Conservation (phyloP, 345 rosid genomes). For the Eucalyptus microcorys region DNA sequence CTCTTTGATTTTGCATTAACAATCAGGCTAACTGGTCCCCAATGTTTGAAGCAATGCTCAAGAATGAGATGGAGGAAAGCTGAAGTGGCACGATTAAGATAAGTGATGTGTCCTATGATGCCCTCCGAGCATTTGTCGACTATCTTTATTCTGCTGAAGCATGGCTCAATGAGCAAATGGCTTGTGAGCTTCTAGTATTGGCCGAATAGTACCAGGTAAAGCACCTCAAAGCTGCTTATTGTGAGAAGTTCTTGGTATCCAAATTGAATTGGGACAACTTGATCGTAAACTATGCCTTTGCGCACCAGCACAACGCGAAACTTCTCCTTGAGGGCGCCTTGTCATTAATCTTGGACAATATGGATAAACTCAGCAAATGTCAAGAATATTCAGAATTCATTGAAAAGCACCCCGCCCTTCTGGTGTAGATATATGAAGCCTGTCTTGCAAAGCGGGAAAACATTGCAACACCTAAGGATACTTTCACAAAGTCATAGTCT, state of each 20-base stretch:
- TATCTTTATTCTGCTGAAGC: conserved; percentile 59
- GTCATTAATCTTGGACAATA: conserved; percentile 54
- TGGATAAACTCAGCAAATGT: conserved; percentile 64
- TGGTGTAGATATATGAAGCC: conserved; percentile 73
- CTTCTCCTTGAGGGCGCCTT: conserved; percentile 54
- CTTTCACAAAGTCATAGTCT: neutral
- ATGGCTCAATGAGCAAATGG: conserved; percentile 35
- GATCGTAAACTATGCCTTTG: conserved; percentile 65
- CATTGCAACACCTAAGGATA: conserved; percentile 38
- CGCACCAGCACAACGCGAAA: conserved; percentile 75
- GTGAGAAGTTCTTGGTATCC: conserved; percentile 68
- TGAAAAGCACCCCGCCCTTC: conserved; percentile 65
- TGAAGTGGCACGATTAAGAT: conserved; percentile 72
- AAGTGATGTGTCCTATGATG: conserved; percentile 46
- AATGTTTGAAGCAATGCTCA: conserved; percentile 75
- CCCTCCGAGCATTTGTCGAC: conserved; percentile 49
- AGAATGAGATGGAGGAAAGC: conserved; percentile 86
- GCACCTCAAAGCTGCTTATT: conserved; percentile 54
- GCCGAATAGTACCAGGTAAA: conserved; percentile 82
- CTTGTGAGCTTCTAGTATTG: conserved; percentile 66
- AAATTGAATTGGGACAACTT: conserved; percentile 72
- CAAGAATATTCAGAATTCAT: conserved; percentile 72
- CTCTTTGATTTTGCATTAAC: neutral
- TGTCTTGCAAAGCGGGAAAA: conserved; percentile 62
- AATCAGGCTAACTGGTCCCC: conserved; percentile 63